Base-by-base conservation (phyloP, 148 eudicot species). In the Vaccinium darrowii region DNA sequence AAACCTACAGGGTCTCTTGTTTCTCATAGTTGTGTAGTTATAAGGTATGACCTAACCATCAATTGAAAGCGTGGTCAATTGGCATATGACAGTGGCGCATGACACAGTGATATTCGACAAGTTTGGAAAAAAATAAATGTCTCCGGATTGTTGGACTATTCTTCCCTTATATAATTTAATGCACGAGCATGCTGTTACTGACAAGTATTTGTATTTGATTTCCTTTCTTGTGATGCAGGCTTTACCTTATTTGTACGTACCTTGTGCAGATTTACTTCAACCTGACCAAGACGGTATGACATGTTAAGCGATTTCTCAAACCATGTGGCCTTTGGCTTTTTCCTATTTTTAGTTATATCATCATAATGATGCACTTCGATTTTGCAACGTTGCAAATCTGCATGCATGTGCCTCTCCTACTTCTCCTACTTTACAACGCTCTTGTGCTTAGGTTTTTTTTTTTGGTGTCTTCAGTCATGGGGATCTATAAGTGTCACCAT, bases 211-310 rank as follows among this genome's bases (percentile, higher is more conserved):
- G 0, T 39, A 12, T 72, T 60, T 53, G 78, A 25, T 33, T 51
- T 78, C 58, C 72, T 82, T 82, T 84, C 56, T 16, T 85, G 36
- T 81, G 65, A 73, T 91, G 88, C 91, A 97, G 99, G 98, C 92
- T 87, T 89, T 97, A 65, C 99, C 99, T 8, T 95, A 97, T 88
- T 89, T 97, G 18, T 97, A 97, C 80, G 79, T 95, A 79, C 94
- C 98, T 1, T 93, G 91, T 85, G 88, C 93, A 62, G 98, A 95
- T 82, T 76, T 97, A 78, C 86, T 88, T 82, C 92, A 88, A 63
- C 86, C 85, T 58, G 86, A 90, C 60, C 85, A 84, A 80, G 92
- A 88, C 85, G 98, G 99, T 94, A 90, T 53, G 72, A 15, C 30
- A 11, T 10, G 5, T 73, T 25, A 50, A 36, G 12, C 60, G 18